Evolutionary conservation across 169 alveolate genomes (phyloP).

Genomic region (Plasmodium relictum): DNA sequence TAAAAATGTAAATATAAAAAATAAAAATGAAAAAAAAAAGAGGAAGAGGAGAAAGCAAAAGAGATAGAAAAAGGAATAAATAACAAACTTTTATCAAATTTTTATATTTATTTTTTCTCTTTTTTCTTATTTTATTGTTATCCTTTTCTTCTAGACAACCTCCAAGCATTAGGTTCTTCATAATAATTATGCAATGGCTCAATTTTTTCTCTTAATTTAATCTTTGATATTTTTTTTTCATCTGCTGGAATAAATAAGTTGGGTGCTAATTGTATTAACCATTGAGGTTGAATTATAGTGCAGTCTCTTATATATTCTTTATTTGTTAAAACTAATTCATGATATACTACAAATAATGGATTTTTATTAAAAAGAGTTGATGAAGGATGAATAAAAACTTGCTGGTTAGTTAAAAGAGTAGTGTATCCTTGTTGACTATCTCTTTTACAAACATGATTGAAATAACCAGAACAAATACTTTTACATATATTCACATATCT

Average conservation of each 20-base stretch:
- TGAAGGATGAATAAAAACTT: conserved; percentile 98
- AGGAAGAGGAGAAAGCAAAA: too few relatives aligned
- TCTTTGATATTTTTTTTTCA: conserved; percentile 91
- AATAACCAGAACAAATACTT: conserved; percentile 98
- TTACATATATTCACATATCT: conserved; percentile 94
- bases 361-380: conserved; percentile 90
- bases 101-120: not conserved
- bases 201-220: conserved; percentile 94
- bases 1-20: not conserved
- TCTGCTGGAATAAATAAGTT: conserved; percentile 93
- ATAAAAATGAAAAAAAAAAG: not conserved
- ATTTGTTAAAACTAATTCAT: conserved; percentile 97
- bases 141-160: conserved; percentile 96
- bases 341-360: conserved; percentile 99
- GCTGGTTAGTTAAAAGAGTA: conserved; percentile 96
- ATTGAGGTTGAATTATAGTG: conserved; percentile 96
- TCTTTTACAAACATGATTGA: conserved; percentile 96
- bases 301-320: conserved; percentile 99
- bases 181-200: conserved; percentile 95
- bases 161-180: conserved; percentile 99
- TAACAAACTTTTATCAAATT: not conserved
- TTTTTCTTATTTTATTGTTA: not conserved
- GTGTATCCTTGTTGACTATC: conserved; percentile 98
- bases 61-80: too few relatives aligned
- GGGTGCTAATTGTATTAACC: conserved; percentile 99